Evolutionary conservation across 2,329 filamentous ascomycete genomes (phyloP).

Genomic region (Fusarium annulatum): DNA sequence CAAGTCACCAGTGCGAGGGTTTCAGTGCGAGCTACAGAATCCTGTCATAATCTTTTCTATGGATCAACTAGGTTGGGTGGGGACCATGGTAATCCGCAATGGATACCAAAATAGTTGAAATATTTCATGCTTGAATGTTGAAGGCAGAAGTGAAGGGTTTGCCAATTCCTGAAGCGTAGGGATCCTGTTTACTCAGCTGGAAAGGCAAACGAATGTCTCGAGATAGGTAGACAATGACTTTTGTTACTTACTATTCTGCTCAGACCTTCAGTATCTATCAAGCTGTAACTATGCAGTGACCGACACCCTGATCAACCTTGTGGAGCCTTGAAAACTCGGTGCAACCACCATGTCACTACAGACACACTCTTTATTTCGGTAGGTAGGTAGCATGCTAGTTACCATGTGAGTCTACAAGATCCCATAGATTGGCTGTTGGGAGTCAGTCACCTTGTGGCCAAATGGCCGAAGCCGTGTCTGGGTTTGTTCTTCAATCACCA

Average conservation of each 20-base stretch:
- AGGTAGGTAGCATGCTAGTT: neutral
- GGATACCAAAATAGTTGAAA: slow-evolving; percentile 16
- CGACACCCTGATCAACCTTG: slow-evolving; percentile 18
- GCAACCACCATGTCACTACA: neutral
- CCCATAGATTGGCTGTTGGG: slow-evolving; percentile 12
- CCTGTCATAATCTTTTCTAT: neutral
- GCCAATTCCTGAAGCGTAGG: neutral
- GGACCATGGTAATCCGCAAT: neutral
- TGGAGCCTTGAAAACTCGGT: neutral
- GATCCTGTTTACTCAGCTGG: neutral
- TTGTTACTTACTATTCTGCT: neutral
- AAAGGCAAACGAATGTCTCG: neutral
- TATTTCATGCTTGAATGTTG: neutral
- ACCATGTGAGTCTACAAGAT: neutral
- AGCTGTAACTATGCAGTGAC: slow-evolving; percentile 20
- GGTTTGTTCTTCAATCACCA: neutral
- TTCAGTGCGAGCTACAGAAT: neutral
- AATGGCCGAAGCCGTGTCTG: neutral
- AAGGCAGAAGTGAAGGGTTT: neutral
- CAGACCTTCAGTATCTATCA: slow-evolving; percentile 1
- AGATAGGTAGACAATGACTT: neutral
- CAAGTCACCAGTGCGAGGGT: neutral
- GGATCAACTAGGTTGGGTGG: neutral
- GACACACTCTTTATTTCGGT: neutral
- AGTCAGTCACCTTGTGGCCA: neutral